Evolutionary conservation across 768 basidiomycete species (phyloP).

Genomic region (Suillus brevipes): DNA sequence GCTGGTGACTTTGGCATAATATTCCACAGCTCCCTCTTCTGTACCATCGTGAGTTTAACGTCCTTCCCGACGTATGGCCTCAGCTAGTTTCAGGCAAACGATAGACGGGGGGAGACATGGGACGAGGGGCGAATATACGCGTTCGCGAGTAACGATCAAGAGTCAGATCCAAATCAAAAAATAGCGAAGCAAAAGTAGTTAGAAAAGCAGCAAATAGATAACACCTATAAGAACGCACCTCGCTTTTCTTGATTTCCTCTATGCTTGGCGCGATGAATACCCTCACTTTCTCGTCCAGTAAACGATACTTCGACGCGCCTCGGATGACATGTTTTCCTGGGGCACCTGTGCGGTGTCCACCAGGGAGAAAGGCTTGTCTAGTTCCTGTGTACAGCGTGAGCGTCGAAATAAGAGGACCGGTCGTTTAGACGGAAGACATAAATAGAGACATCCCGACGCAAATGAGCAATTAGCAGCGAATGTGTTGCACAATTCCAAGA

Average conservation of each 20-base stretch:
- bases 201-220: background rate
- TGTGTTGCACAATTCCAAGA: background rate
- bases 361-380: constrained; percentile 79
- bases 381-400: constrained; percentile 55
- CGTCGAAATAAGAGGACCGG: background rate
- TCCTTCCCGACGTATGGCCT: constrained; percentile 10
- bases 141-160: background rate
- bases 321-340: constrained; percentile 81
- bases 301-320: constrained; percentile 77
- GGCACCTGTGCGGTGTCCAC: constrained; percentile 84
- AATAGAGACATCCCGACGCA: background rate
- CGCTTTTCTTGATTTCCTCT: constrained; percentile 56
- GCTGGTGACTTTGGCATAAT: constrained; percentile 1
- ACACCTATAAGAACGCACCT: constrained; percentile 41
- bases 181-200: background rate
- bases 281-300: constrained; percentile 81
- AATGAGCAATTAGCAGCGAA: background rate
- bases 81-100: background rate
- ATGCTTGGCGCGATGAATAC: constrained; percentile 81
- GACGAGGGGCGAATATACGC: too few relatives aligned
- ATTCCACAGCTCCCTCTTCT: constrained; percentile 8
- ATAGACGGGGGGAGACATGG: too few relatives aligned
- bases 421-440: background rate
- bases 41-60: constrained; percentile 3
- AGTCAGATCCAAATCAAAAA: background rate